Conservation (phyloP, 148 eudicot species). For the Persicaria tinctoria region DNA sequence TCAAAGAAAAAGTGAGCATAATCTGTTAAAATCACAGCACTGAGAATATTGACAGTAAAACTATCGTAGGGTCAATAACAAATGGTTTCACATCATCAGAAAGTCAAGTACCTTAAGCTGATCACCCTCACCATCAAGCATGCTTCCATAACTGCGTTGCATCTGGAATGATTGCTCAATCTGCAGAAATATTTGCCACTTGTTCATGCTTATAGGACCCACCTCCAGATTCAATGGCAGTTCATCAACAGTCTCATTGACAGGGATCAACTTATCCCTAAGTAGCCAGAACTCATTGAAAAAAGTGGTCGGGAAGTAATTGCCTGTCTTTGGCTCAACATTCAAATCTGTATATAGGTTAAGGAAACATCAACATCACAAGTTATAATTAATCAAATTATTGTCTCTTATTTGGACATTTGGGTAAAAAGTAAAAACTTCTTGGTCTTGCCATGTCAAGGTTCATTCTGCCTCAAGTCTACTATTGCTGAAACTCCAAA, state of each 20-base stretch:
- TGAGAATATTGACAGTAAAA: not conserved
- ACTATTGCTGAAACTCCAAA: not conserved
- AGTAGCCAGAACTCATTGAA: slow-evolving; percentile 99
- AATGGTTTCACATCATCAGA: not conserved
- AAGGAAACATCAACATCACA: slow-evolving; percentile 30
- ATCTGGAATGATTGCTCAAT: slow-evolving; percentile 95
- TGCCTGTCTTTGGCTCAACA: slow-evolving; percentile 71
- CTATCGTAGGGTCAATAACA: not conserved
- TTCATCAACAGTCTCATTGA: slow-evolving; percentile 83
- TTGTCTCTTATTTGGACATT: not conserved
- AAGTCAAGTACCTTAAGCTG: slow-evolving; percentile 71
- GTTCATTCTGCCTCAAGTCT: not conserved
- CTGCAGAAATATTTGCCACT: slow-evolving; percentile 94
- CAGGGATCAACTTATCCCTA: slow-evolving; percentile 65
- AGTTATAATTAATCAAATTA: not conserved
- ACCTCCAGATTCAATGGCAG: slow-evolving; percentile 78
- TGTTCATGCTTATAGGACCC: slow-evolving; percentile 95
- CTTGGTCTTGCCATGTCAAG: not conserved
- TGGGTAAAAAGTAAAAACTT: not conserved
- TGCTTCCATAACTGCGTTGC: slow-evolving; percentile 94
- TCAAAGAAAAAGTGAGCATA: not conserved
- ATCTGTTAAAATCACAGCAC: not conserved
- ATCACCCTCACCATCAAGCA: slow-evolving; percentile 98
- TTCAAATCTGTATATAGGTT: slow-evolving; percentile 59
- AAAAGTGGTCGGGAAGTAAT: slow-evolving; percentile 77